Conservation (phyloP, 2,329 filamentous ascomycete species). For the Aplosporella prunicola region DNA sequence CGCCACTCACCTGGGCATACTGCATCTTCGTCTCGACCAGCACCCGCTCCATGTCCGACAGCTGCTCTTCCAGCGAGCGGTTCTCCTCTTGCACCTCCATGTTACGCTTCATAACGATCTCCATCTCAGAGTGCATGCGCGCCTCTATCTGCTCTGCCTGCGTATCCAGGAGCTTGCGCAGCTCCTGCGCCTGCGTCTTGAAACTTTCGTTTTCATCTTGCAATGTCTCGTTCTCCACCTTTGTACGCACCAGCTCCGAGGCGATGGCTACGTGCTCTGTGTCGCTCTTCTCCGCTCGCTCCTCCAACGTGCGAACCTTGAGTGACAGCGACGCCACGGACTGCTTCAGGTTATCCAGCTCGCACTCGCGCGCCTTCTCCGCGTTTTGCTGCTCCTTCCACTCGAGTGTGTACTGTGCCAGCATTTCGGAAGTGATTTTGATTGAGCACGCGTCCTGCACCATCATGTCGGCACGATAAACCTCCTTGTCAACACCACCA, state of each 20-base stretch:
- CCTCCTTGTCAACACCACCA: slow-evolving; percentile 82
- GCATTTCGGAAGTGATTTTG: slow-evolving; percentile 70
- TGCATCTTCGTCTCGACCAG: slow-evolving; percentile 90
- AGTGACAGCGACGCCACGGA: slow-evolving; percentile 54
- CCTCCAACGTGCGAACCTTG: slow-evolving; percentile 76
- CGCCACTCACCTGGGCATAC: slow-evolving; percentile 73
- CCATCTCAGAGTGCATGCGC: slow-evolving; percentile 73
- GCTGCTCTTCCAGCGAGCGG: slow-evolving; percentile 73
- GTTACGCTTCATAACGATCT: slow-evolving; percentile 85
- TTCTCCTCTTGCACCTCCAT: slow-evolving; percentile 93
- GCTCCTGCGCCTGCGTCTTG: slow-evolving; percentile 72
- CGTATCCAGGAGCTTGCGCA: slow-evolving; percentile 77
- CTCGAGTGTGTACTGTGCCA: slow-evolving; percentile 71
- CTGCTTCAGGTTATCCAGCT: slow-evolving; percentile 58
- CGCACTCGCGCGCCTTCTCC: slow-evolving; percentile 73
- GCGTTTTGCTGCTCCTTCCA: slow-evolving; percentile 86
- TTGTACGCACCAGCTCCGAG: slow-evolving; percentile 81
- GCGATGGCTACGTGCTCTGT: slow-evolving; percentile 84
- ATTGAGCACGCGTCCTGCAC: slow-evolving; percentile 87
- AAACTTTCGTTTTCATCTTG: slow-evolving; percentile 83
- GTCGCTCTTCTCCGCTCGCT: slow-evolving; percentile 79
- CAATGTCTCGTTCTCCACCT: slow-evolving; percentile 86
- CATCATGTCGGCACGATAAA: slow-evolving; percentile 89
- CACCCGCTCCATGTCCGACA: slow-evolving; percentile 85
- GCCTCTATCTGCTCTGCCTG: slow-evolving; percentile 84